Percentiles rank a stretch among this genome's conserved stretches.
Evolutionary conservation across 228 moss, liverwort and hornwort genomes (phyloP).

Genomic region (Sphagnum fallax): DNA sequence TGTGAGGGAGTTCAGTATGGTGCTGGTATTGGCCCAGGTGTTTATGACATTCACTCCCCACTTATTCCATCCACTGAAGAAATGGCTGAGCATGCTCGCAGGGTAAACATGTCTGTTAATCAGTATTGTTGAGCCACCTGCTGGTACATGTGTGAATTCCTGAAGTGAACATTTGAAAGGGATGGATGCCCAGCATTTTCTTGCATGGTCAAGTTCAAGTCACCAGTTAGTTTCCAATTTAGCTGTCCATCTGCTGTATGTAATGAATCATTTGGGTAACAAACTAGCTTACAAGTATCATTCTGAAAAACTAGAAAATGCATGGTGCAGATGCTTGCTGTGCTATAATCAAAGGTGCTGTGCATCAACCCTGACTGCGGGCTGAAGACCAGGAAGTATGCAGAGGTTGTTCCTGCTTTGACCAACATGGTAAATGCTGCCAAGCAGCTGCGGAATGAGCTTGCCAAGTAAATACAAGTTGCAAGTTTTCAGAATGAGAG

Average conservation of each 20-base stretch:
- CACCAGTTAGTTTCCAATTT: too few species aligned
- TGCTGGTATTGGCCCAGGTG: constrained; percentile 85
- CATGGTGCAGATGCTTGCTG: constrained; percentile 18
- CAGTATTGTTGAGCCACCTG: too few species aligned
- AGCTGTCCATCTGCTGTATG: too few species aligned
- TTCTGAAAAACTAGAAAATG: too few species aligned
- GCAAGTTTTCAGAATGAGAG: too few species aligned
- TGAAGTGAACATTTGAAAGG: too few species aligned
- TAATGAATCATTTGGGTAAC: too few species aligned
- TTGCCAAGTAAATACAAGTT: constrained; percentile 13
- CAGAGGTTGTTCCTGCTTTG: constrained; percentile 50
- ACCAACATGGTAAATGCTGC: constrained; percentile 64
- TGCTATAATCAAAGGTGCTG: constrained; percentile 66
- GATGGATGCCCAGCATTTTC: too few species aligned
- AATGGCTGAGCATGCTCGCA: constrained; percentile 56
- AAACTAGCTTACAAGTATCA: too few species aligned
- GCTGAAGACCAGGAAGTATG: constrained; percentile 60
- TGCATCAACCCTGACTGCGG: constrained; percentile 98
- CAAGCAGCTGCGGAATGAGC: constrained; percentile 73
- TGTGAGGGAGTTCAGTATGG: constrained; percentile 67
- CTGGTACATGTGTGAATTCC: too few species aligned
- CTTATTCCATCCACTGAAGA: constrained; percentile 76
- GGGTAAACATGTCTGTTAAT: constrained; percentile 10
- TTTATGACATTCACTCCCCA: constrained; percentile 90
- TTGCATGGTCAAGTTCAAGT: too few species aligned